Evolutionary conservation across 192 early-diverging fungal species (phyloP), one percentile per base, ranked within the genome.

Genomic region (Gigaspora rosea): DNA sequence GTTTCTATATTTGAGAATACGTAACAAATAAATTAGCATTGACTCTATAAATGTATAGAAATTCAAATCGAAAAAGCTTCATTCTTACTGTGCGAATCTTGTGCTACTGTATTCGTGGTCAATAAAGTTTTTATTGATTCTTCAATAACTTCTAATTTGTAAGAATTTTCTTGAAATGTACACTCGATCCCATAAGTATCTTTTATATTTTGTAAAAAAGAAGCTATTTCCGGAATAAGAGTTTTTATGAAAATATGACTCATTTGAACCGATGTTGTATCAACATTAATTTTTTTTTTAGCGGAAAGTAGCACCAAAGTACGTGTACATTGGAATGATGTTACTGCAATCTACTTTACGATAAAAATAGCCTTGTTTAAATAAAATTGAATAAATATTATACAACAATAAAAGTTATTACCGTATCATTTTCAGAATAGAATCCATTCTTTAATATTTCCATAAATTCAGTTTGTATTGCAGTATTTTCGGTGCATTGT

Each of bases 121-220:
- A 85, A 65, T 32, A 89, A 73, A 8, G 83, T 86, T 52, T 85
- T 83, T 22, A 89, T 85, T 35, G 84, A 82, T 52, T 89, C 88
- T 56, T 83, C 84, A 18, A 84, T 62, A 3, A 81, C 68, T 12
- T 77, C 67, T 50, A 83, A 63, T n/a, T 75, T 77, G 0, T 32
- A 13, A 62, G 68, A 49, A 54, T 74, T 80, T 20, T 82, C 78
- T 9, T 78, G 67, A 3, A 48, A 66, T 16, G 4, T 13, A 51
- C 20, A n/a, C 3, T 52, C 11, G 27, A 27, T 56, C 35, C 22
- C 32, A 64, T 46, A 41, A 8, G 56, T 46, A 5, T 78, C 46
- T 50, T 78, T 80, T 12, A 71, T 54, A 22, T 58, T 52, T 33
- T 82, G 48, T 58, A 80, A 22, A 48, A 77, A 82, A 22, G 64